These are phyloP conservation scores for Omphalotus guepiniiformis DNA, from an alignment of 768 basidiomycete species.

Conservation along the genomic window DNA sequence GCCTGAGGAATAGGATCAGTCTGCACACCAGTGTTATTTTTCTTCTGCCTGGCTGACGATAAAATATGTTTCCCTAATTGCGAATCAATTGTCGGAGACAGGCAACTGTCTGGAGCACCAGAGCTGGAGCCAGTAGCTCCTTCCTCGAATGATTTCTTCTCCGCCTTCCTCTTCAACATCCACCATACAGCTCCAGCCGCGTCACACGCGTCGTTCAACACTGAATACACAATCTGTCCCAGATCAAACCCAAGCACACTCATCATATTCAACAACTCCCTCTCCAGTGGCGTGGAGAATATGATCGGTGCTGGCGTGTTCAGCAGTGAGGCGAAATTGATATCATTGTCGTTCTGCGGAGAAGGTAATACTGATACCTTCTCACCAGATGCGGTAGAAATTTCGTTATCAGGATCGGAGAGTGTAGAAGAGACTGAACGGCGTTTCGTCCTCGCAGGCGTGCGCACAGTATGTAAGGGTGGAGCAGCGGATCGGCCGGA, in stretches of 20 bases:
- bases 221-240: conserved; percentile 93
- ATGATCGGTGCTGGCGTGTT: conserved; percentile 68
- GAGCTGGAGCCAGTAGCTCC: conserved; percentile 9
- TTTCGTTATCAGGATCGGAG: conserved; percentile 41
- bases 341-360: conserved; percentile 27
- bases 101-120: conserved; percentile 7
- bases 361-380: conserved; percentile 36
- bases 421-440: conserved; percentile 90
- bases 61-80: conserved; percentile 15
- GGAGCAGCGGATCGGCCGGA: conserved; percentile 36
- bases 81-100: conserved; percentile 15
- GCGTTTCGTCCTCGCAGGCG: conserved; percentile 92
- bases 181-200: conserved; percentile 91
- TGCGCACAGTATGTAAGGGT: conserved; percentile 68
- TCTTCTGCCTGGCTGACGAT: conserved; percentile 19
- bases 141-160: conserved; percentile 44
- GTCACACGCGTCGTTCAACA: conserved; percentile 89
- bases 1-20: conserved; percentile 26
- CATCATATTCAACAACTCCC: conserved; percentile 72
- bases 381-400: conserved; percentile 43
- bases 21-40: conserved; percentile 17
- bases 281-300: conserved; percentile 83
- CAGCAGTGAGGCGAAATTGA: conserved; percentile 63
- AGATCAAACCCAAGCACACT: conserved; percentile 84
- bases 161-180: conserved; percentile 85